These are phyloP conservation scores for Sarocladium strictum DNA, from an alignment of 2,329 filamentous ascomycete genomes.

Conservation along the genomic window DNA sequence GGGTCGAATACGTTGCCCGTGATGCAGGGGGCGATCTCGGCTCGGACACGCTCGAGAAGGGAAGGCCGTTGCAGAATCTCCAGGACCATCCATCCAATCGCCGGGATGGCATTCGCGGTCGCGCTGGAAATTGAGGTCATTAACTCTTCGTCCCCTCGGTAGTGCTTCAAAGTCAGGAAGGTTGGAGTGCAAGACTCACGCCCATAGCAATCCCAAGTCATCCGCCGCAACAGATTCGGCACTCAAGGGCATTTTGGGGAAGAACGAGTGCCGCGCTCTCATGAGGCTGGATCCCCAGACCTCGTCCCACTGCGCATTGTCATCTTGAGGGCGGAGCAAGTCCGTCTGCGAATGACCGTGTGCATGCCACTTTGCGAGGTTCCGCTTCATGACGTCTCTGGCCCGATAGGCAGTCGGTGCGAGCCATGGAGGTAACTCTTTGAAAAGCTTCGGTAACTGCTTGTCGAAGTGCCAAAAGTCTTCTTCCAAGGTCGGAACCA, in stretches of 20 bases:
- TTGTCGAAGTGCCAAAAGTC: constrained; percentile 18
- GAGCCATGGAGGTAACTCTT: constrained; percentile 14
- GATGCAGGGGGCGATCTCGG: background rate
- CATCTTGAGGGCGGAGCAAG: background rate
- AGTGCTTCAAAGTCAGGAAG: too few species aligned
- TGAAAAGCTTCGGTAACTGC: constrained; percentile 15
- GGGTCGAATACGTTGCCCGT: too few species aligned
- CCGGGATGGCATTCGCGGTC: background rate
- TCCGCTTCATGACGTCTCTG: constrained; percentile 12
- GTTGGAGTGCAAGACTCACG: constrained; percentile 2
- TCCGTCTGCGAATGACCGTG: background rate
- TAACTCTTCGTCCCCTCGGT: background rate
- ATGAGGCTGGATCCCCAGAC: constrained; percentile 20
- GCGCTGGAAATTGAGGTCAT: background rate
- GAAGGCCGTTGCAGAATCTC: background rate
- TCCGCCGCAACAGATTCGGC: background rate
- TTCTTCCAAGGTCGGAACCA: constrained; percentile 11
- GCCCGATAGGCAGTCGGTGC: constrained; percentile 14
- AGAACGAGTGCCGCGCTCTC: background rate
- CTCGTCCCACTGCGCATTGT: constrained; percentile 12
- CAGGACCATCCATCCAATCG: background rate
- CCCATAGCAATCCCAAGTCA: background rate
- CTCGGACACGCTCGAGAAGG: background rate
- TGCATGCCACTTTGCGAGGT: background rate
- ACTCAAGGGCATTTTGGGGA: background rate